A percentile compares a stretch with the other conserved stretches of the same genome.
phyloP scores from a whole-genome alignment of 805 yeast species.

The Nakazawaea wickerhamii region DNA sequence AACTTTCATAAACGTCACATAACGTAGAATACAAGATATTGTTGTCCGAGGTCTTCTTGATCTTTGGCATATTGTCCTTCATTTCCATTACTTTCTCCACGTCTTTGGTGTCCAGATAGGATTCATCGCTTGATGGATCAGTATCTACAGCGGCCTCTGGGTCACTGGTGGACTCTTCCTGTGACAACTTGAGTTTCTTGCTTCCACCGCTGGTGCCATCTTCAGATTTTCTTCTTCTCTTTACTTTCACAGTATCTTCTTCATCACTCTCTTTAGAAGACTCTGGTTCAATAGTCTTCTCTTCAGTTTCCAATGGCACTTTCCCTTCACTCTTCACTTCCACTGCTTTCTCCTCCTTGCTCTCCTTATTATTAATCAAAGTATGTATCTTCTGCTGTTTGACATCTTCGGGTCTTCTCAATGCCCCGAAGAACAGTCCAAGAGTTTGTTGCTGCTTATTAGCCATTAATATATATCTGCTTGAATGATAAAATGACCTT shows the following conservation, averaged over 20 bases:
- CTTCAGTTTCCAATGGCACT: not conserved
- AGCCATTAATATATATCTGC: slow-evolving; percentile 1
- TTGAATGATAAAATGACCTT: not conserved
- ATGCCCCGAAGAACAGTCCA: slow-evolving; percentile 12
- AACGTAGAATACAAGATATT: slow-evolving; percentile 35
- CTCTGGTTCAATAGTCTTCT: not conserved
- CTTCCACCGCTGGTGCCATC: not conserved
- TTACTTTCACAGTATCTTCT: not conserved
- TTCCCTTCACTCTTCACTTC: not conserved
- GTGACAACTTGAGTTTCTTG: not conserved
- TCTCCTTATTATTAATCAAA: not conserved
- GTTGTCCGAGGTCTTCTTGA: slow-evolving; percentile 5
- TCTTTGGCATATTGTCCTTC: slow-evolving; percentile 1
- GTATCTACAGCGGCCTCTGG: slow-evolving; percentile 1
- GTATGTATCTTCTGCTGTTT: slow-evolving; percentile 9
- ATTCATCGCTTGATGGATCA: slow-evolving; percentile 3
- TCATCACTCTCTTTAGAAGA: not conserved
- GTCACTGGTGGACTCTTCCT: not conserved
- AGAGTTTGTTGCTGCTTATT: slow-evolving; percentile 13
- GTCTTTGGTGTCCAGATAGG: not conserved
- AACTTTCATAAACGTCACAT: slow-evolving; percentile 63
- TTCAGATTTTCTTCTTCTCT: not conserved
- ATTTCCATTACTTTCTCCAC: not conserved
- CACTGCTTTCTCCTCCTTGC: not conserved
- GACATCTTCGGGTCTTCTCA: slow-evolving; percentile 11